Base-by-base conservation (phyloP, 352 stramenopile species). In the Globisporangium ultimum region DNA sequence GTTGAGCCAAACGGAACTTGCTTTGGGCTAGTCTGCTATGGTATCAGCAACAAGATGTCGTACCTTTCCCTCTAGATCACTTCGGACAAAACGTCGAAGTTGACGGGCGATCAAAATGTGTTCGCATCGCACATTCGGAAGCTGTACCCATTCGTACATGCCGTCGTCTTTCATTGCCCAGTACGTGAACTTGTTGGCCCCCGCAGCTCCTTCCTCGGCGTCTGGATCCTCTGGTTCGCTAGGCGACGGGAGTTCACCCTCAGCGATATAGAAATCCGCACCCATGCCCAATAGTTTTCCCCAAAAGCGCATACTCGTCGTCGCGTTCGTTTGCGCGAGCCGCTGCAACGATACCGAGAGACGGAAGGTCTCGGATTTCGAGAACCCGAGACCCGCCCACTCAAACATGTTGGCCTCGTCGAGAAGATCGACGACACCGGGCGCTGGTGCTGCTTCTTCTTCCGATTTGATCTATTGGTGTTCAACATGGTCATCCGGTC, bases 121-220 rank as follows among this genome's bases (percentile, higher is more conserved):
- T 2, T 88, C 76, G 14, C 76, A 70, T 12, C 63, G 81, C 10
- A 96, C 85, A 24, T 70, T 81, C 7, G 88, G 88, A 22, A 98
- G 65, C 54, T 93, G 80, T 5, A 80, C 68, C 91, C 90, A 98
- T 47, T 86, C 64, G 63, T 91, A 93, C 42, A 43, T 56, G n/a
- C 80, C 79, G 45, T 91, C 71, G 64, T 91, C 84, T 57, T 87
- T 85, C 80, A 92, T 86, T 3, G 84, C 87, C 87, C 86, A 98
- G 66, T 97, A 97, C 13, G 87, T 96, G 60, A 88, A 89, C 58
- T 93, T 93, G 70, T 97, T 97, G 32, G 64, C 76, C 5, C 91
- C 91, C 14, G 66, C 61, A 12, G 61, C 63, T 1, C 83, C 84
- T 70, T 93, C 78, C 41, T 89, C 75, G 0, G 87, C 84, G 17